Percentiles rank a stretch among this genome's conserved stretches.
These are phyloP conservation scores for Pezicula neosporulosa DNA, from an alignment of 2,329 filamentous ascomycete species.

Conservation along the genomic window DNA sequence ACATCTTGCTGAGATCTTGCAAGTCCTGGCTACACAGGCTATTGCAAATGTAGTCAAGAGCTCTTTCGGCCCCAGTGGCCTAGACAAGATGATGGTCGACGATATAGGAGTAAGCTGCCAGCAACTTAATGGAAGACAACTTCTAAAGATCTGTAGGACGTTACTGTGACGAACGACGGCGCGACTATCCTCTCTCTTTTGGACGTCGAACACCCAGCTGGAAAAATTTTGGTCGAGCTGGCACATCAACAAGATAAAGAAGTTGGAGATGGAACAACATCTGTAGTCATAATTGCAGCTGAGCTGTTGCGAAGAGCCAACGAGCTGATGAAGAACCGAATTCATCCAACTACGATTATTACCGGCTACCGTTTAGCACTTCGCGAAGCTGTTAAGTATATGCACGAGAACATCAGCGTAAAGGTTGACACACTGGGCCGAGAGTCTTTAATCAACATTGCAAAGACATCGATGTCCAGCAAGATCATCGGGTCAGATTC, in stretches of 20 bases:
- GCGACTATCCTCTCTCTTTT: slow-evolving; percentile 93
- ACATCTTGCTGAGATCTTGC: slow-evolving; percentile 9
- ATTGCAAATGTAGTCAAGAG: slow-evolving; percentile 99
- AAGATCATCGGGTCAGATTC: slow-evolving; percentile 97
- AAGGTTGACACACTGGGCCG: slow-evolving; percentile 90
- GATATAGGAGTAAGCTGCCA: slow-evolving; percentile 77
- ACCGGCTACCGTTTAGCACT: slow-evolving; percentile 95
- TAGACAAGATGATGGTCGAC: slow-evolving; percentile 99
- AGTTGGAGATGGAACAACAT: slow-evolving; percentile 97
- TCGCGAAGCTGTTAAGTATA: slow-evolving; percentile 95
- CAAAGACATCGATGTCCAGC: slow-evolving; percentile 98
- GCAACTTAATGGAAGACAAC: slow-evolving; percentile 1
- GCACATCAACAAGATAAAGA: slow-evolving; percentile 99
- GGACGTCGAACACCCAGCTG: slow-evolving; percentile 95
- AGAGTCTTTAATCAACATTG: slow-evolving; percentile 90
- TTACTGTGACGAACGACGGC: slow-evolving; percentile 98
- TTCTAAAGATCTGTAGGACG: slow-evolving; percentile 58
- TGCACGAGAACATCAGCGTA: slow-evolving; percentile 96
- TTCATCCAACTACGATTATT: slow-evolving; percentile 99
- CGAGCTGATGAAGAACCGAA: slow-evolving; percentile 99
- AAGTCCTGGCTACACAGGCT: slow-evolving; percentile 90
- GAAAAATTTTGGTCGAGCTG: slow-evolving; percentile 96
- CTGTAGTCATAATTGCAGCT: slow-evolving; percentile 93
- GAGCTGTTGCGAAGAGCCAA: slow-evolving; percentile 92
- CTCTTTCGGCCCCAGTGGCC: slow-evolving; percentile 92